Conservation (phyloP, 768 basidiomycete genomes). For the Lentinus tigrinus region DNA sequence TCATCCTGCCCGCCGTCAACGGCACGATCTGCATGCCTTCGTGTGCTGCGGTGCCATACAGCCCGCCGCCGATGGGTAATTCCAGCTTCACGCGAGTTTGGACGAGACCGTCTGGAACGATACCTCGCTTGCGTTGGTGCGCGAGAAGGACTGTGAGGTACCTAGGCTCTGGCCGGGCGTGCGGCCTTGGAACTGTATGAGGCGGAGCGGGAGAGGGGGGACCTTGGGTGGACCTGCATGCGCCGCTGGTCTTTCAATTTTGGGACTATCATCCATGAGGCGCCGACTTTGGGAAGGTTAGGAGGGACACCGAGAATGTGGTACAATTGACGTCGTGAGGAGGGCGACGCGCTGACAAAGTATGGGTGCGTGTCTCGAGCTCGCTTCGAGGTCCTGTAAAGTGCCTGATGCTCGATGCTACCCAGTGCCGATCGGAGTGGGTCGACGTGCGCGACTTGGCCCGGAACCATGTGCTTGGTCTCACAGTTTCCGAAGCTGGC, state of each 20-base stretch:
- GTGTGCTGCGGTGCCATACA: slow-evolving; percentile 42
- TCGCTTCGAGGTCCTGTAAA: too few relatives aligned
- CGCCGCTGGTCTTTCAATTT: slow-evolving; percentile 45
- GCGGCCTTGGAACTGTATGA: slow-evolving; percentile 52
- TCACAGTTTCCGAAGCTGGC: slow-evolving; percentile 32
- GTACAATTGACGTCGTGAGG: slow-evolving; percentile 20
- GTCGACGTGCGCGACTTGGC: slow-evolving; percentile 40
- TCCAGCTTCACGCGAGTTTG: slow-evolving; percentile 30
- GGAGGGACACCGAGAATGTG: slow-evolving; percentile 32
- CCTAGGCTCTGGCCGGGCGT: slow-evolving; percentile 55
- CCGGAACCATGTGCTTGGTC: slow-evolving; percentile 27
- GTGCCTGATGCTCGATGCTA: too few relatives aligned
- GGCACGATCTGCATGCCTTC: slow-evolving; percentile 65
- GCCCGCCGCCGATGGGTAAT: slow-evolving; percentile 22
- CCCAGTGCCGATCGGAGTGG: slow-evolving; percentile 13
- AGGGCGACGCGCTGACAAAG: slow-evolving; percentile 14
- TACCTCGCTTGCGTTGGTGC: slow-evolving; percentile 40
- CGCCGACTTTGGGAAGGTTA: slow-evolving; percentile 30
- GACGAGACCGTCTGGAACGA: slow-evolving; percentile 65
- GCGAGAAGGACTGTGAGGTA: slow-evolving; percentile 49
- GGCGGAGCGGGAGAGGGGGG: slow-evolving; percentile 34
- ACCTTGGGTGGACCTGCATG: slow-evolving; percentile 51
- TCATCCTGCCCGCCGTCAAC: slow-evolving; percentile 43
- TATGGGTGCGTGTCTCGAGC: slow-evolving; percentile 3
- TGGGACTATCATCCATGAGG: slow-evolving; percentile 31